Evolutionary conservation across 139 green algal species (phyloP), one percentile per base, ranked within the genome.

Genomic region (Picochlorum sp.): DNA sequence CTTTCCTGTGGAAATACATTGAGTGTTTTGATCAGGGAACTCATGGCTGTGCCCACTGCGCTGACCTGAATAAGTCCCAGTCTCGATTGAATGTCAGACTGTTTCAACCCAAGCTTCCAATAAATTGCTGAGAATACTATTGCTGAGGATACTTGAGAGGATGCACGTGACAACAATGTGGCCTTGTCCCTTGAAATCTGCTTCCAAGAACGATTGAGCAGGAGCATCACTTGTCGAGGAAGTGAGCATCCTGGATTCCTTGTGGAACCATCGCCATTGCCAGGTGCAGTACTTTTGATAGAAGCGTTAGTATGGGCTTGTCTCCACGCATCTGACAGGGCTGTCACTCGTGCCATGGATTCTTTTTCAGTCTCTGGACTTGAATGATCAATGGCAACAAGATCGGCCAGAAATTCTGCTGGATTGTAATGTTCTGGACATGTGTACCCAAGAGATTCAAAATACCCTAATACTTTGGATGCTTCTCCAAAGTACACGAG

Each of bases 81-180:
- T 26, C 91, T 68, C 77, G 95, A 85, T 71, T 97, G 89, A 28
- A 97, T 89, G 63, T 68, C 64, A 20, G 66, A 71, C 68, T 94
- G 87, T 6, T 61, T 74, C 18, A 74, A 59, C 20, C 76, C 74
- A 77, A 97, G 83, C 49, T 84, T 72, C 62, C 78, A 92, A 79
- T 88, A 98, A 76, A 98, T 96, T 71, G 71, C 65, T 18, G 90
- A 92, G 75, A 98, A 97, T 32, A 98, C 83, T 24, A 92, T 16
- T 1, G 91, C 92, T 18, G 82, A 92, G 24, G 66, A 84, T 9
- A 96, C 23, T 70, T 89, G 88, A 69, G 80, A 80, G 20, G 72
- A 76, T 13, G 82, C 75, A 14, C 92, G 81, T 3, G 86, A 73
- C 6, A 89, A 50, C 57, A 84, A 88, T 32, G 92, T 89, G 7